Evolutionary conservation across 768 basidiomycete species (phyloP).

Genomic region (Tricholoma hemisulphureum): DNA sequence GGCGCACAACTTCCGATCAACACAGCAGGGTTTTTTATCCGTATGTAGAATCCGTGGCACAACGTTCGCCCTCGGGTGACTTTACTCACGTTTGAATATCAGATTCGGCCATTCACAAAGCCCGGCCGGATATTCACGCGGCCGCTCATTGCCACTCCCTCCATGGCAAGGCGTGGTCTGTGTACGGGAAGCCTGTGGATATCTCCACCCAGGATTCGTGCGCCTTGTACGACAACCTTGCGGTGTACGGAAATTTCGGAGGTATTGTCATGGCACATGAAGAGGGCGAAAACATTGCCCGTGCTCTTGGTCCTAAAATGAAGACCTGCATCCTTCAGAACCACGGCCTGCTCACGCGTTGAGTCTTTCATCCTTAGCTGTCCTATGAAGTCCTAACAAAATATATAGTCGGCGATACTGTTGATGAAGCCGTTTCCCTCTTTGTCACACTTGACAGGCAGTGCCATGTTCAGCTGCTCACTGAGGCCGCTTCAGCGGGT

Average conservation of each 20-base stretch:
- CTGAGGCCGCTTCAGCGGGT: conserved; percentile 38
- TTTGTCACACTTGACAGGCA: conserved; percentile 43
- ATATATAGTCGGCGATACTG: conserved; percentile 33
- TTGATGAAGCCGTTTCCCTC: conserved; percentile 43
- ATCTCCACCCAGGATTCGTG: conserved; percentile 46
- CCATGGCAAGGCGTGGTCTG: conserved; percentile 49
- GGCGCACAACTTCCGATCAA: conserved; percentile 31
- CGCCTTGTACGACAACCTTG: conserved; percentile 42
- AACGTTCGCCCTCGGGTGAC: background rate
- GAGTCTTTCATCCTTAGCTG: background rate
- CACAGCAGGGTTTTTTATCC: conserved; percentile 26
- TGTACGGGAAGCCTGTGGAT: conserved; percentile 42
- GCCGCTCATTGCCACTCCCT: conserved; percentile 49
- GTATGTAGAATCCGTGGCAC: conserved; percentile 8
- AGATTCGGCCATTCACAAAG: conserved; percentile 43
- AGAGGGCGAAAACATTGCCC: conserved; percentile 46
- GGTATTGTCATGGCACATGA: conserved; percentile 46
- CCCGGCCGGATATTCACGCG: conserved; percentile 47
- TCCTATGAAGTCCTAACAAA: background rate
- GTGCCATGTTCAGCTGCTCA: conserved; percentile 47
- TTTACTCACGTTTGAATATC: background rate
- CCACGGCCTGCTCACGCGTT: conserved; percentile 36
- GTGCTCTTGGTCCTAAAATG: conserved; percentile 39
- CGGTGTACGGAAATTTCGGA: conserved; percentile 44
- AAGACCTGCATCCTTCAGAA: conserved; percentile 44